Evolutionary conservation across 1,284 basidiomycete species (phyloP).

Genomic region (Sanghuangporus baumii): DNA sequence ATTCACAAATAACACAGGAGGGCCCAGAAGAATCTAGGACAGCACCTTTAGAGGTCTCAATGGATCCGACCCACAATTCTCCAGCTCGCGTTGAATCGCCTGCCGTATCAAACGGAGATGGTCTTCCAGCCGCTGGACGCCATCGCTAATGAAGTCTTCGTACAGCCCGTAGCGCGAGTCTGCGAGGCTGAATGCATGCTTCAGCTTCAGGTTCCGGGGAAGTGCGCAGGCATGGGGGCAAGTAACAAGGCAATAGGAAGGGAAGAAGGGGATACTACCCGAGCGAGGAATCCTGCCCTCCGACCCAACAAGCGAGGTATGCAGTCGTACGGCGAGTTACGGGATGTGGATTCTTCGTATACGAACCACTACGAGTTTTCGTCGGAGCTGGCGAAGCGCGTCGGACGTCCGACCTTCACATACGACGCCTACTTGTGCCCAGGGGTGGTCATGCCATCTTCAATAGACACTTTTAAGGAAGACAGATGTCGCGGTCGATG

Average conservation of each 20-base stretch:
- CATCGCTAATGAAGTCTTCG: conserved; percentile 24
- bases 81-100: conserved; percentile 64
- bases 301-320: conserved; percentile 68
- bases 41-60: background rate
- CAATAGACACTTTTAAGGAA: conserved; percentile 77
- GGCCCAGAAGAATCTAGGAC: background rate
- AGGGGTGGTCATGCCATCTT: conserved; percentile 93
- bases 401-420: conserved; percentile 69
- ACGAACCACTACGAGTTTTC: conserved; percentile 64
- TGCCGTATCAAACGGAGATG: conserved; percentile 70
- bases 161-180: conserved; percentile 86
- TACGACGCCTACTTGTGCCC: conserved; percentile 84
- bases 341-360: conserved; percentile 90
- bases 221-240: background rate
- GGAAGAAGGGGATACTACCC: conserved; percentile 27
- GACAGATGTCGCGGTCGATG: conserved; percentile 67
- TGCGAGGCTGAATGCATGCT: conserved; percentile 74
- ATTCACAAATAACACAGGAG: too few relatives aligned
- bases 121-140: conserved; percentile 41
- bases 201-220: conserved; percentile 62
- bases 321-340: conserved; percentile 84
- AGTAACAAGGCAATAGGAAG: background rate
- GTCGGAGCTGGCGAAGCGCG: conserved; percentile 25
- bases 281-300: conserved; percentile 64
- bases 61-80: conserved; percentile 46